Evolutionary conservation across 225 moss, liverwort and hornwort genomes (phyloP), one percentile per base, ranked within the genome.

Genomic region (Rhytidiadelphus loreus): DNA sequence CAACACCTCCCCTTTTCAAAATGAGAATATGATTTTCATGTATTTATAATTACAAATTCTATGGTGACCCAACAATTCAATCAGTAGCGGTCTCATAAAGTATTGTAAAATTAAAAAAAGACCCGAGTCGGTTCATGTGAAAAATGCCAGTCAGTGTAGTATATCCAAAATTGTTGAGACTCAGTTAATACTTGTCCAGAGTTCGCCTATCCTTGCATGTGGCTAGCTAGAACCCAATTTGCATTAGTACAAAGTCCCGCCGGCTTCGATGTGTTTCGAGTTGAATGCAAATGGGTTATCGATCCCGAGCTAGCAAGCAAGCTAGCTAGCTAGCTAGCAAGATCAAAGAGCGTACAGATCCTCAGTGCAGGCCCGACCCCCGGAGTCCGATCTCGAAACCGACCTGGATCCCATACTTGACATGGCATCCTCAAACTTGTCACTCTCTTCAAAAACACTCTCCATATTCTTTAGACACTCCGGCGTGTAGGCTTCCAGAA

Each of bases 401-500:
- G 89, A 71, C 79, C 91, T 87, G 2, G 88, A 92, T 8, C 89
- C 86, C 39, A 93, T 73, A 60, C 86, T 93, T 1, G 92, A 93
- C 26, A 63, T 72, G 8, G 93, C 92, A 53, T 94, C 93, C 71
- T 94, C 92, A 12, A 90, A 94, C 79, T 85, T 88, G 13, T 94
- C 91, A 14, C 84, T 90, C 16, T 86, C 83, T 53, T 92, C 92
- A 11, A 85, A 88, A 3, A 23, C 68, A 30, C 13, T 50, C 48
- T 89, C 92, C 55, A 92, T 88, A 0, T 83, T 26, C 62, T 91
- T 56, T 23, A 93, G 88, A 19, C 93, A 92, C 82, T 93, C 86
- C 1, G 93, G 93, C 12, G 88, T 92, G 17, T 91, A 93, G 64
- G 92, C 93, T 63, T 92, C 92, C 7, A 92, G 46, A 16, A 95